Evolutionary conservation across 192 early-diverging fungal species (phyloP).

Genomic region (Linnemannia hyalina): DNA sequence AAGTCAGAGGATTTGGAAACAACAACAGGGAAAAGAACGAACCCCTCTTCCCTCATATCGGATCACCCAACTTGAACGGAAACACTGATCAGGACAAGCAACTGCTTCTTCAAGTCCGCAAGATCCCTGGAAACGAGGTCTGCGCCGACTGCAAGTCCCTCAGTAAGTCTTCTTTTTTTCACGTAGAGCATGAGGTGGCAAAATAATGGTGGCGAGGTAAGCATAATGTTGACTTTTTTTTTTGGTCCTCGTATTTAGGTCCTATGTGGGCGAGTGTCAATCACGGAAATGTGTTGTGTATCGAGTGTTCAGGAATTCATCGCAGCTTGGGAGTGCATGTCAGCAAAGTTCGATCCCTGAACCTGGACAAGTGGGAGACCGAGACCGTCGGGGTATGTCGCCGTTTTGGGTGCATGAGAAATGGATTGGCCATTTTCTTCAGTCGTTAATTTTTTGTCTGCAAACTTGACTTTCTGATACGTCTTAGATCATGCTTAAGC

Average conservation of each 20-base stretch:
- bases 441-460: slow-evolving; percentile 24
- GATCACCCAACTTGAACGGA: slow-evolving; percentile 52
- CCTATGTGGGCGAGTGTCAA: slow-evolving; percentile 92
- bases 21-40: slow-evolving; percentile 24
- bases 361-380: slow-evolving; percentile 89
- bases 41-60: slow-evolving; percentile 36
- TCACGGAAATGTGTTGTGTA: slow-evolving; percentile 85
- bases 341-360: slow-evolving; percentile 86
- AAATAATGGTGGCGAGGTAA: neutral
- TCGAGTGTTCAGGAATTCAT: slow-evolving; percentile 93
- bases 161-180: slow-evolving; percentile 43
- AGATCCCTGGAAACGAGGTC: slow-evolving; percentile 65
- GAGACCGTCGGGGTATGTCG: slow-evolving; percentile 70
- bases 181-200: neutral
- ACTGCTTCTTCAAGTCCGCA: slow-evolving; percentile 54
- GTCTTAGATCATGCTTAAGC: slow-evolving; percentile 68
- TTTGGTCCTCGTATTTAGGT: slow-evolving; percentile 34
- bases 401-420: neutral
- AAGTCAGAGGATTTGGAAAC: slow-evolving; percentile 46
- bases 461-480: neutral
- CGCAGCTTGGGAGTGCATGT: slow-evolving; percentile 92
- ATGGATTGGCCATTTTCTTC: slow-evolving; percentile 34
- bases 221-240: neutral
- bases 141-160: slow-evolving; percentile 69
- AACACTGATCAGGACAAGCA: slow-evolving; percentile 60